A percentile compares a stretch with the other conserved stretches of the same genome.
Evolutionary conservation across 1,139 yeast genomes (phyloP).

Genomic region (Magnusiomyces clavatus): DNA sequence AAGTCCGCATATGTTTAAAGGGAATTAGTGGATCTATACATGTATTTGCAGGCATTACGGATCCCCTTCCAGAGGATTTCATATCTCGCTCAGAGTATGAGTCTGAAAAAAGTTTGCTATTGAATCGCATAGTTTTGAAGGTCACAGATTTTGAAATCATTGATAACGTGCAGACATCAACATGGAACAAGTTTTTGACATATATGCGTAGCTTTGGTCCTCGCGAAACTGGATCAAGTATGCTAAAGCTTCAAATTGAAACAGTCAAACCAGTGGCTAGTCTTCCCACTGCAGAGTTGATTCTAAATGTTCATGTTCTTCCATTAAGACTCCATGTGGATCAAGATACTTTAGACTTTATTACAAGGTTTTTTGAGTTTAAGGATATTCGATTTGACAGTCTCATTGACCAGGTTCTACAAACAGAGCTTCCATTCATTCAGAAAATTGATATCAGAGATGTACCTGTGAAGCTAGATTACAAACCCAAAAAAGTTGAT

Average conservation of each 20-base stretch:
- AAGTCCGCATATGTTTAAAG: slow-evolving; percentile 50
- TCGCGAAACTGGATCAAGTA: slow-evolving; percentile 59
- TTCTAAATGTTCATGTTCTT: slow-evolving; percentile 47
- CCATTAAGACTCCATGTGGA: slow-evolving; percentile 84
- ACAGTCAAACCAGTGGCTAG: slow-evolving; percentile 60
- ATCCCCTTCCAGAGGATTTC: slow-evolving; percentile 16
- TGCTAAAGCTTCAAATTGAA: slow-evolving; percentile 48
- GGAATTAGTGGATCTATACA: slow-evolving; percentile 44
- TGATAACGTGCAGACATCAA: slow-evolving; percentile 80
- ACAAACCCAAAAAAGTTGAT: slow-evolving; percentile 85
- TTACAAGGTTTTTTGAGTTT: slow-evolving; percentile 73
- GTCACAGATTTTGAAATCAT: slow-evolving; percentile 52
- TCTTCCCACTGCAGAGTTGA: slow-evolving; percentile 63
- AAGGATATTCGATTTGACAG: slow-evolving; percentile 57
- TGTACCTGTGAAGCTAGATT: slow-evolving; percentile 67
- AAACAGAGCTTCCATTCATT: slow-evolving; percentile 55
- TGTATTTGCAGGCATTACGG: slow-evolving; percentile 39
- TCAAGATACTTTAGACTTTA: slow-evolving; percentile 84
- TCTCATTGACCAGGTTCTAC: slow-evolving; percentile 37
- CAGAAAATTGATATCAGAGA: slow-evolving; percentile 61
- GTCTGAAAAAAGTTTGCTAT: slow-evolving; percentile 37
- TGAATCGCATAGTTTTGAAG: slow-evolving; percentile 40
- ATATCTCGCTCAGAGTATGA: slow-evolving; percentile 4
- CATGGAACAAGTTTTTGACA: slow-evolving; percentile 83
- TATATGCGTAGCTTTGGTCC: slow-evolving; percentile 62